Percentiles rank a stretch among this genome's conserved stretches.
Conservation (phyloP, 2,329 filamentous ascomycete species). For the Didymellaceae sp. region DNA sequence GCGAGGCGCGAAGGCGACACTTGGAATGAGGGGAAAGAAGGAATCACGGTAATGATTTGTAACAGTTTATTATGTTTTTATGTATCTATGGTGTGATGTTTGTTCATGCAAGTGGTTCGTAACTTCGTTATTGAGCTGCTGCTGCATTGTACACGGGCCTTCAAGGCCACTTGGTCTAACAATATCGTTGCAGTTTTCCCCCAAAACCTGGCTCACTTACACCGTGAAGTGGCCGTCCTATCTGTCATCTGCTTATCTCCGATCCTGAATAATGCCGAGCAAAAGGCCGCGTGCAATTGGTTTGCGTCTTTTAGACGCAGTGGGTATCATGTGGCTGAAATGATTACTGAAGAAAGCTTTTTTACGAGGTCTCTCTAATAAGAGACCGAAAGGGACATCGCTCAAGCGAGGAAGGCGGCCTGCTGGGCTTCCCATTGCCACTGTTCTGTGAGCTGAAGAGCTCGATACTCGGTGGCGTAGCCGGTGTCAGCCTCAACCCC, state of each 20-base stretch:
- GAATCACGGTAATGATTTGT: not conserved
- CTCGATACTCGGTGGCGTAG: slow-evolving; percentile 68
- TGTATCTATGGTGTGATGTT: slow-evolving; percentile 3
- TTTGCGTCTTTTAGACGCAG: slow-evolving; percentile 6
- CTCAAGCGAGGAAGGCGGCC: slow-evolving; percentile 26
- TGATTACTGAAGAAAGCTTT: not conserved
- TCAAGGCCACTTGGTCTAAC: slow-evolving; percentile 3
- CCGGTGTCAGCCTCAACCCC: slow-evolving; percentile 69
- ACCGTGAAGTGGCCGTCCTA: not conserved
- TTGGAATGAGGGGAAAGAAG: not conserved
- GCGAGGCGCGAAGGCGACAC: not conserved
- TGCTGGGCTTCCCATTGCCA: slow-evolving; percentile 51
- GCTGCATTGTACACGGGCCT: slow-evolving; percentile 17
- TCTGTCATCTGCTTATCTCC: not conserved
- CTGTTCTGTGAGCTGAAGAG: slow-evolving; percentile 59
- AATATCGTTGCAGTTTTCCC: slow-evolving; percentile 18
- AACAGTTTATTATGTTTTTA: slow-evolving; percentile 11
- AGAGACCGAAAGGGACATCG: not conserved
- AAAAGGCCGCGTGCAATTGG: not conserved
- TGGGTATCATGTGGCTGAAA: slow-evolving; percentile 16
- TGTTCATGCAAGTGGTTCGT: slow-evolving; percentile 2
- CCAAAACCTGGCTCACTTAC: slow-evolving; percentile 1
- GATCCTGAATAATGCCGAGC: not conserved
- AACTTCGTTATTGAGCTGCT: slow-evolving; percentile 11
- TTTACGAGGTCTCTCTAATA: not conserved